These are phyloP conservation scores for Clarireedia sp. DNA, from an alignment of 2,329 filamentous ascomycete species.

Conservation along the genomic window DNA sequence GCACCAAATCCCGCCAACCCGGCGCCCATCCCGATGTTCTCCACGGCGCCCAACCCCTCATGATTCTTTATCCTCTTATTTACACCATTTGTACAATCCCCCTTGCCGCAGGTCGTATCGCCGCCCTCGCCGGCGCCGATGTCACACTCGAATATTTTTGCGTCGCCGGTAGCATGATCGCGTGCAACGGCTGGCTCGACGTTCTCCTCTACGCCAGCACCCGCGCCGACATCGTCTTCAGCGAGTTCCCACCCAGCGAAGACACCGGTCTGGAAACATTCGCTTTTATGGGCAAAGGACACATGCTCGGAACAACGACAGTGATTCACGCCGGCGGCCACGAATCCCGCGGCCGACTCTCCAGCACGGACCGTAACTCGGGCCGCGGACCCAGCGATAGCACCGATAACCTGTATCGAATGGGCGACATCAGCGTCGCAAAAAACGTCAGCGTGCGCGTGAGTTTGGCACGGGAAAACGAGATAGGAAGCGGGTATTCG, in stretches of 20 bases:
- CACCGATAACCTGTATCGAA: conserved; percentile 20
- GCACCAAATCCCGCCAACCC: conserved; percentile 1
- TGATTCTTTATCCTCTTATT: conserved; percentile 60
- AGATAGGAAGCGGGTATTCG: neutral
- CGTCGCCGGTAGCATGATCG: conserved; percentile 51
- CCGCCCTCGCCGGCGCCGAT: conserved; percentile 47
- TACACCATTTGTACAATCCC: conserved; percentile 64
- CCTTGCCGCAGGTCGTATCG: conserved; percentile 55
- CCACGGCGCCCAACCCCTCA: conserved; percentile 36
- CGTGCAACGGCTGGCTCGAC: conserved; percentile 48
- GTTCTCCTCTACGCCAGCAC: conserved; percentile 46
- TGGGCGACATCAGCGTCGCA: conserved; percentile 21
- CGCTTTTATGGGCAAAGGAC: conserved; percentile 27
- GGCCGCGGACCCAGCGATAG: conserved; percentile 9
- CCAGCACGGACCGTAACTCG: no score
- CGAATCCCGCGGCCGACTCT: neutral
- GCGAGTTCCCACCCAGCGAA: conserved; percentile 33
- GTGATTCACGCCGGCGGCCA: conserved; percentile 12
- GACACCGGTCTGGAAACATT: conserved; percentile 46
- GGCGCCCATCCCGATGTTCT: neutral
- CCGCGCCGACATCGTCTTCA: conserved; percentile 45
- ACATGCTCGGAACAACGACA: conserved; percentile 13
- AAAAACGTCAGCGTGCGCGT: conserved; percentile 20
- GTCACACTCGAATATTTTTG: conserved; percentile 49
- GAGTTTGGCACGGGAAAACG: conserved; percentile 5